These are phyloP conservation scores for Botrytis porri DNA, from an alignment of 2,329 filamentous ascomycete genomes.

Conservation along the genomic window DNA sequence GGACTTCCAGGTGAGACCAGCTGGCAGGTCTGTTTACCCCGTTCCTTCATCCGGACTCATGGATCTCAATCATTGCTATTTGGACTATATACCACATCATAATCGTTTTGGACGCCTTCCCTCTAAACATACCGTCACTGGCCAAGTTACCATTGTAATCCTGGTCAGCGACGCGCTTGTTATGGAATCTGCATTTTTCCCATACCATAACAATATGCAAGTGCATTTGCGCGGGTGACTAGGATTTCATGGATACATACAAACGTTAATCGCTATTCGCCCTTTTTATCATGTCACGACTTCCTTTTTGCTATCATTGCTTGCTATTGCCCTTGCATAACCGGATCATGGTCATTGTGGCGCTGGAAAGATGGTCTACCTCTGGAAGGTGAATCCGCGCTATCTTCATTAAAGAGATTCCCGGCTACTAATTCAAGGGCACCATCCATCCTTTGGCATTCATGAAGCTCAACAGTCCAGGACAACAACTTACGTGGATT, in stretches of 20 bases:
- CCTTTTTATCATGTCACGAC: conserved; percentile 37
- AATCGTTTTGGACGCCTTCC: conserved; percentile 35
- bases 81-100: conserved; percentile 38
- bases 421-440: conserved; percentile 35
- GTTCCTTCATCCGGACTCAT: conserved; percentile 50
- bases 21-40: conserved; percentile 96
- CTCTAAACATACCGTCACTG: conserved; percentile 30
- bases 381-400: conserved; percentile 34
- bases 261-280: conserved; percentile 29
- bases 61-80: conserved; percentile 40
- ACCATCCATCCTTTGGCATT: conserved; percentile 35
- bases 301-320: conserved; percentile 35
- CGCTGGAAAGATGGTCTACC: conserved; percentile 32
- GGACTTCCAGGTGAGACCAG: conserved; percentile 97
- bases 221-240: conserved; percentile 39
- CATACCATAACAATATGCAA: conserved; percentile 35
- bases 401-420: conserved; percentile 29
- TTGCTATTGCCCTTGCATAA: conserved; percentile 32
- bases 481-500: conserved; percentile 71
- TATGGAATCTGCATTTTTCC: conserved; percentile 27
- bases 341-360: conserved; percentile 34
- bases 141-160: conserved; percentile 34
- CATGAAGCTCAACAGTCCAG: conserved; percentile 34
- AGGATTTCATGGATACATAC: conserved; percentile 33
- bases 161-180: conserved; percentile 35